Base-by-base conservation (phyloP, 1,284 basidiomycete species). In the Sanghuangporus weigelae region DNA sequence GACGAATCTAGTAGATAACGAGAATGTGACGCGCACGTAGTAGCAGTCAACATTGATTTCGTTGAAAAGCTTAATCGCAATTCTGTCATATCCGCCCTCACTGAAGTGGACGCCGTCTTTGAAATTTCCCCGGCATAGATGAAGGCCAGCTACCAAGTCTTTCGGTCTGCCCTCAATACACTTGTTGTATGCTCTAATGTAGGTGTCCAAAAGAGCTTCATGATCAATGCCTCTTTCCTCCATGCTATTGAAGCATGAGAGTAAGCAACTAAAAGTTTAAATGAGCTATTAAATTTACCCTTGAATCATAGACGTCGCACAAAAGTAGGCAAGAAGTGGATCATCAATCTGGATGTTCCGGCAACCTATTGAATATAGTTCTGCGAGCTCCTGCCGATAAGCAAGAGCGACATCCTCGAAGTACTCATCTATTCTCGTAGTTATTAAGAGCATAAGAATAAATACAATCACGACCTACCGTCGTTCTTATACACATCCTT, bases 101-200 rank as follows among this genome's bases (percentile, higher is more conserved):
- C 81, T 79, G 74, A 91, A 92, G 71, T 90, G 84, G 14, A 83
- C 71, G 23, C 88, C 86, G 62, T 83, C 83, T 74, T 78, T 86
- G 78, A 85, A 92, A 77, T 93, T 93, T 23, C 90, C 90, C 60
- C 91, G 81, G 74, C 90, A 93, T 68, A 92, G 81, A 72, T 94
- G 92, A 36, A 93, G 74, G 10, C 89, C 84, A 36, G 88, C 76
- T 46, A 76, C 82, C 77, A 94, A 80, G 75, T 92, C 89, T 40
- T 69, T 68, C 1, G 88, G 87, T 48, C 83, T 81, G 59, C 76
- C 78, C 63, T 78, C 73, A 12, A 91, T 78, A 66, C 82, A 84
- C 51, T 85, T 78, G 73, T 91, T 91, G 78, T 89, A 88, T 58
- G 86, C 78, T 57, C 80, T 79, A 69, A 90, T 85, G 73, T 92